These are phyloP conservation scores for Berkeleyomyces rouxiae DNA, from an alignment of 2,329 filamentous ascomycete genomes.

Conservation along the genomic window DNA sequence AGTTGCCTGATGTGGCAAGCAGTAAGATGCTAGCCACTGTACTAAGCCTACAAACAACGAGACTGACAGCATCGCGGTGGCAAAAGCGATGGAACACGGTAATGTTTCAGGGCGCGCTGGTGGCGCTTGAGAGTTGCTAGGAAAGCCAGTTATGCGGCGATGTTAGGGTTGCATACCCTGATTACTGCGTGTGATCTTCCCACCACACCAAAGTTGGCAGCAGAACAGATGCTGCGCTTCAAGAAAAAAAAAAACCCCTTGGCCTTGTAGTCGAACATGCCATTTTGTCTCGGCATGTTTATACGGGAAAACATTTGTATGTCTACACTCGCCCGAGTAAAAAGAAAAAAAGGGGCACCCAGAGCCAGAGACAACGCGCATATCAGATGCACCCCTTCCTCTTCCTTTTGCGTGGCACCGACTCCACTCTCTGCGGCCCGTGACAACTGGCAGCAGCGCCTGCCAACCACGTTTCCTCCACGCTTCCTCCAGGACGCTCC, in stretches of 20 bases:
- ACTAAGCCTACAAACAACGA: background rate
- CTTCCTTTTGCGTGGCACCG: too few species aligned
- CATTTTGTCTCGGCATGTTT: background rate
- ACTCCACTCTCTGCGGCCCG: too few species aligned
- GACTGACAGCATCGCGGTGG: background rate
- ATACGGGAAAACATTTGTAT: background rate
- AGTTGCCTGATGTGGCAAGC: background rate
- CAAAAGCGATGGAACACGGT: background rate
- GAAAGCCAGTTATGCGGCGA: too few species aligned
- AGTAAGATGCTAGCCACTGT: background rate
- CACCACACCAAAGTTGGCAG: background rate
- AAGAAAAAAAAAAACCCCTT: background rate
- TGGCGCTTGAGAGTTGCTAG: too few species aligned
- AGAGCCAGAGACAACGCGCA: background rate
- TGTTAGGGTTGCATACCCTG: background rate
- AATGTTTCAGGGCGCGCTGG: too few species aligned
- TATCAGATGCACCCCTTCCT: too few species aligned
- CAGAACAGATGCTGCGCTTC: background rate
- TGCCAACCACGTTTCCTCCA: too few species aligned
- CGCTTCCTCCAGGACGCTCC: too few species aligned
- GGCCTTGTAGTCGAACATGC: too few species aligned
- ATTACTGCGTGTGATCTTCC: background rate
- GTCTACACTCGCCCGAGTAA: background rate
- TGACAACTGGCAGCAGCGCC: too few species aligned
- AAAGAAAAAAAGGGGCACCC: background rate